phyloP scores from a whole-genome alignment of 345 rosid genomes.

The Gossypium mustelinum region DNA sequence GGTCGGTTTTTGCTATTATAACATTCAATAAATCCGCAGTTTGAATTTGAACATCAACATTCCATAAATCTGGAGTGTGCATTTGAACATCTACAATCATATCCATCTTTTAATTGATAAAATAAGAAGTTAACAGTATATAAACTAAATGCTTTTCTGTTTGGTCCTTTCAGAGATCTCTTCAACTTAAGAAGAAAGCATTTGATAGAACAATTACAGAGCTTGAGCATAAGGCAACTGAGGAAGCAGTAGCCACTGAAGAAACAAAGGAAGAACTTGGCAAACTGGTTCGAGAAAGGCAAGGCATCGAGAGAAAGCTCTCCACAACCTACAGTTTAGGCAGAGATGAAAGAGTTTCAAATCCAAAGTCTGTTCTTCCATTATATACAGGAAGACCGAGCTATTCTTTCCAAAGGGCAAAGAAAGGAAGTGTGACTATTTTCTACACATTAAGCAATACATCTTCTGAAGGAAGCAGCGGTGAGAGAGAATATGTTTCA shows the following conservation, averaged over 20 bases:
- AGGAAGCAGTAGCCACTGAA: constrained; percentile 39
- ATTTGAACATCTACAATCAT: neutral
- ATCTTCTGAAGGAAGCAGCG: constrained; percentile 45
- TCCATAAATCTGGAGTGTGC: neutral
- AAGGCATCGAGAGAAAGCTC: constrained; percentile 56
- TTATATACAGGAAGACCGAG: constrained; percentile 44
- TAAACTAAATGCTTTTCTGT: neutral
- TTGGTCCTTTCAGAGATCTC: constrained; percentile 45
- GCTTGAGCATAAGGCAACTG: constrained; percentile 45
- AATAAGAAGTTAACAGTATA: neutral
- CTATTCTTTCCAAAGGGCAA: constrained; percentile 43
- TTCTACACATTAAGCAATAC: constrained; percentile 40
- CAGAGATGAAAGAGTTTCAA: constrained; percentile 36
- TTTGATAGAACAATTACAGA: constrained; percentile 49
- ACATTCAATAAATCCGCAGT: neutral
- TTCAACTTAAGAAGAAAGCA: constrained; percentile 65
- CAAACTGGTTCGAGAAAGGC: constrained; percentile 48
- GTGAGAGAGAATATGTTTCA: constrained; percentile 17
- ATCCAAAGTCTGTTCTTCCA: constrained; percentile 46
- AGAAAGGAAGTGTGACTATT: constrained; percentile 40
- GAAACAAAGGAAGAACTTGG: constrained; percentile 35
- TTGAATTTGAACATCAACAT: neutral
- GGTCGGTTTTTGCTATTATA: neutral
- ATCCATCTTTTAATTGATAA: neutral
- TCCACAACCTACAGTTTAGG: constrained; percentile 81